Conservation (phyloP, 495 filamentous ascomycete genomes). For the Hypomontagnella submonticulosa region DNA sequence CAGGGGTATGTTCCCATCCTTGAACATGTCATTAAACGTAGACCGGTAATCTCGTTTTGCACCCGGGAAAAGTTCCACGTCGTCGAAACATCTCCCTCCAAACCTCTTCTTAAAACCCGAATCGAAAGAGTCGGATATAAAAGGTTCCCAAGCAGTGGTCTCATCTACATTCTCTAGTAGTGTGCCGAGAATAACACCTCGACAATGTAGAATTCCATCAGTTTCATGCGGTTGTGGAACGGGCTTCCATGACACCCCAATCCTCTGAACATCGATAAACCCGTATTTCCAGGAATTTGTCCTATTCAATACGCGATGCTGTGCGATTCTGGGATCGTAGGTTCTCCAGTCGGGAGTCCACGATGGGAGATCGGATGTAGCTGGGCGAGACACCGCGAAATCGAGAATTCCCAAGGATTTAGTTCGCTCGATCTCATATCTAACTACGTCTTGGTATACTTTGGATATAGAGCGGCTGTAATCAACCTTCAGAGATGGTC, state of each 20-base stretch:
- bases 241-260: conserved; percentile 20
- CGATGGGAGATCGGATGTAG: conserved; percentile 18
- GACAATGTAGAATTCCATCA: conserved; percentile 6
- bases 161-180: conserved; percentile 11
- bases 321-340: conserved; percentile 7
- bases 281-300: conserved; percentile 32
- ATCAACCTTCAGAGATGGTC: conserved; percentile 12
- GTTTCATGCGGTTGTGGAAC: not conserved
- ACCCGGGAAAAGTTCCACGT: conserved; percentile 17
- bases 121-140: conserved; percentile 17
- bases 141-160: conserved; percentile 11
- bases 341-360: conserved; percentile 30
- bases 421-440: conserved; percentile 18
- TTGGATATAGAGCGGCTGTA: conserved; percentile 23
- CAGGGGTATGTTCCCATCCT: conserved; percentile 11
- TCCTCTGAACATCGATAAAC: conserved; percentile 16
- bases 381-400: conserved; percentile 4
- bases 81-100: conserved; percentile 20
- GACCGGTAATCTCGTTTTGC: conserved; percentile 19
- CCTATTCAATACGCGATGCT: conserved; percentile 24
- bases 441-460: conserved; percentile 29
- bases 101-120: conserved; percentile 26
- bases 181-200: conserved; percentile 16
- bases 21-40: not conserved
- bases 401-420: conserved; percentile 25